Evolutionary conservation across 78 protist species (phyloP).

Genomic region (Planoprotostelium fungivorum): DNA sequence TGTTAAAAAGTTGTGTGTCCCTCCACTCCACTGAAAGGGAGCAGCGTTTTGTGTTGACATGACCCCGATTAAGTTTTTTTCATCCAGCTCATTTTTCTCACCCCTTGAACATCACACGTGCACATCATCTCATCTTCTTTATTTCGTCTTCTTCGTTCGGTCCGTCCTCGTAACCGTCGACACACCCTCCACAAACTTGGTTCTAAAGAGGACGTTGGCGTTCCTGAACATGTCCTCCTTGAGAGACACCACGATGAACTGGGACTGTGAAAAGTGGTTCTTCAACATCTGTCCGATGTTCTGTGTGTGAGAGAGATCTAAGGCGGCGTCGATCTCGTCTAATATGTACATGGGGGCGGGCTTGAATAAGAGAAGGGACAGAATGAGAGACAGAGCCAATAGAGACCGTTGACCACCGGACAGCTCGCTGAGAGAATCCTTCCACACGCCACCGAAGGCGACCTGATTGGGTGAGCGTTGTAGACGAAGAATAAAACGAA

Average conservation of each 20-base stretch:
- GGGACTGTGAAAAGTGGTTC: conserved; percentile 73
- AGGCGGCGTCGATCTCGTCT: conserved; percentile 99
- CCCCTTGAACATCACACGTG: no score
- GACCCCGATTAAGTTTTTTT: no score
- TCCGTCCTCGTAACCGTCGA: conserved; percentile 54
- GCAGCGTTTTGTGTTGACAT: no score
- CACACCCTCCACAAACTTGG: conserved; percentile 81
- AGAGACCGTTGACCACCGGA: conserved; percentile 97
- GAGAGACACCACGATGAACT: conserved; percentile 90
- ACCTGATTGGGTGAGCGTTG: conserved; percentile 44
- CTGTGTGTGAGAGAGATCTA: conserved; percentile 98
- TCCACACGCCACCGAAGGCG: conserved; percentile 95
- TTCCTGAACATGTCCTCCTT: conserved; percentile 92
- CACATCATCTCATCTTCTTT: no score
- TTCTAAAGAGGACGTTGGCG: conserved; percentile 94
- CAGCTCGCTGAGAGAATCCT: conserved; percentile 94
- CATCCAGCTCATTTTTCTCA: no score
- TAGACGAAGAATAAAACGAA: neutral
- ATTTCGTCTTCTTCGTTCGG: no score
- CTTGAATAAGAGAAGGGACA: conserved; percentile 94
- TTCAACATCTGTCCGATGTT: conserved; percentile 86
- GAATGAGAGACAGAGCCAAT: conserved; percentile 96
- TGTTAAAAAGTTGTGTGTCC: no score
- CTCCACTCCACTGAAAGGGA: no score
- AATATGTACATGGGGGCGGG: conserved; percentile 99